phyloP scores from a whole-genome alignment of 2,329 filamentous ascomycete species.

The Penicillium sp. region DNA sequence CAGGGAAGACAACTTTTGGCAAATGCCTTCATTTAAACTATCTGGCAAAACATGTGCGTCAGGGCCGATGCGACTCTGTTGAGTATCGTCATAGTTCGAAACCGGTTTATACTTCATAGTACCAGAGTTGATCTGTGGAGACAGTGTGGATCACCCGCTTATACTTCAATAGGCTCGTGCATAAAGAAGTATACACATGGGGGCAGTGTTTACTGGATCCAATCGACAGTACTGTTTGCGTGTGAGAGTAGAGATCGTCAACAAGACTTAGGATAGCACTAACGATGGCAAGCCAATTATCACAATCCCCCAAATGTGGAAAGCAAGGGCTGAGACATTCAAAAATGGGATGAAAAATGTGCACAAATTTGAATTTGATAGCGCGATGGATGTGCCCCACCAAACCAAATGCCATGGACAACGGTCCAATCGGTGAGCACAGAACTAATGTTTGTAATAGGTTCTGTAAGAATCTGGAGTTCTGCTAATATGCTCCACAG shows the following conservation, averaged over 20 bases:
- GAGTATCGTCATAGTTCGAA: constrained; percentile 6
- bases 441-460: not conserved
- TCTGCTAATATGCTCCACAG: not conserved
- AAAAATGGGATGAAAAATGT: not conserved
- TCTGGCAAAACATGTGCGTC: not conserved
- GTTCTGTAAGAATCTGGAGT: too few species aligned
- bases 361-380: not conserved
- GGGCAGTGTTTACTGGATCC: not conserved
- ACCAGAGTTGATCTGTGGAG: not conserved
- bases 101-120: constrained; percentile 2
- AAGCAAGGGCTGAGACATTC: not conserved
- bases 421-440: not conserved
- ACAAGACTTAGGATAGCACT: not conserved
- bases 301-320: not conserved
- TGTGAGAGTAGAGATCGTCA: not conserved
- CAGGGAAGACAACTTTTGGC: not conserved
- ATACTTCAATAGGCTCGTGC: not conserved
- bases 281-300: not conserved
- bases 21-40: not conserved
- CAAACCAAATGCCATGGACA: not conserved
- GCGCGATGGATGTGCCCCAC: not conserved
- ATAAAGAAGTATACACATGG: not conserved
- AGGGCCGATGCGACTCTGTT: not conserved
- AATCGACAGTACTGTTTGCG: not conserved
- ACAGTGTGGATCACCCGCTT: constrained; percentile 1